Percentiles rank a stretch among this genome's conserved stretches.
Evolutionary conservation across 1,139 yeast species (phyloP).

Genomic region (Suhomyces chickasaworum): DNA sequence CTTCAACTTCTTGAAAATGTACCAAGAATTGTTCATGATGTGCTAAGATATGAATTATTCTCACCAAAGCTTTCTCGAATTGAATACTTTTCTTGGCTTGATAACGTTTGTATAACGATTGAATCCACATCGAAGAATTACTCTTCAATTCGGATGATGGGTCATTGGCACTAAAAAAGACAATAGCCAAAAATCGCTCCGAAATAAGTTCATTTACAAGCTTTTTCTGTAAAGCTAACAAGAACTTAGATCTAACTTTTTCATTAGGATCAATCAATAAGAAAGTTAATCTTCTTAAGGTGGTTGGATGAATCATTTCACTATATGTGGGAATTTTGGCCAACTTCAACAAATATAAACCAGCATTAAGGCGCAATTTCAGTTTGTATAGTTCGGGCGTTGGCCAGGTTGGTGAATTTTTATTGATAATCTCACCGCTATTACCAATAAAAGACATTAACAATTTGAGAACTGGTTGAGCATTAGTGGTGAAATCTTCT

Average conservation of each 20-base stretch:
- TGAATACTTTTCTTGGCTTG: conserved; percentile 44
- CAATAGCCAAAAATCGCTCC: conserved; percentile 63
- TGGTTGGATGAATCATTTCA: conserved; percentile 52
- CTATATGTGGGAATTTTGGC: conserved; percentile 60
- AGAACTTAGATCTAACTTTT: conserved; percentile 57
- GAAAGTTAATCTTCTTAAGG: conserved; percentile 55
- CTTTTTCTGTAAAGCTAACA: conserved; percentile 53
- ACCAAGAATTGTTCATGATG: conserved; percentile 72
- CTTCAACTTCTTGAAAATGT: conserved; percentile 29
- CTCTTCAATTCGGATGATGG: conserved; percentile 54
- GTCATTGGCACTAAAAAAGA: conserved; percentile 78
- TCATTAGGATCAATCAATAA: conserved; percentile 69
- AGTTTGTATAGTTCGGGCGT: conserved; percentile 67
- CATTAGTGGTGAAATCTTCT: conserved; percentile 33
- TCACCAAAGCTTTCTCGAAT: conserved; percentile 65
- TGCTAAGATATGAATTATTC: conserved; percentile 69
- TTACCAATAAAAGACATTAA: conserved; percentile 68
- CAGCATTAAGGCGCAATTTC: conserved; percentile 69
- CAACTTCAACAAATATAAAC: conserved; percentile 62
- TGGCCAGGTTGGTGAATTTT: conserved; percentile 47
- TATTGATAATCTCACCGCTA: conserved; percentile 77
- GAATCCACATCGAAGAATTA: conserved; percentile 70
- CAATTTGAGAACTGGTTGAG: conserved; percentile 68
- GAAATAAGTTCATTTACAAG: conserved; percentile 58
- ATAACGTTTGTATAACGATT: conserved; percentile 55